Percentiles rank a stretch among this genome's conserved stretches.
phyloP scores from a whole-genome alignment of 164 flowering plant species.

The Vitis amurensis region DNA sequence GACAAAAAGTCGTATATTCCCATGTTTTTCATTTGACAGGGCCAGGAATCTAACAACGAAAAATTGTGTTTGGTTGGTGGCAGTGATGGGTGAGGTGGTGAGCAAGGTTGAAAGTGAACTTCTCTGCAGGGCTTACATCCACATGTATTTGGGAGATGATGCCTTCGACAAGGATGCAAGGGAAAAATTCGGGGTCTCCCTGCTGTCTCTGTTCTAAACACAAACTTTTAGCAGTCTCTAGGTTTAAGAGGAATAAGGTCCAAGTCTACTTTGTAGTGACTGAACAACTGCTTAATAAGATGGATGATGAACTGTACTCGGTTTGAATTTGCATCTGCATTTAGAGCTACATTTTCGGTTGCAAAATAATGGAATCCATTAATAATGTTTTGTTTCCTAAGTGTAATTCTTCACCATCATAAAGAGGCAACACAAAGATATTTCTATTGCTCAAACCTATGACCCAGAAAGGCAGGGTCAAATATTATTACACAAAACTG shows the following conservation, averaged over 20 bases:
- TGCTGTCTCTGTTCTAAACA: constrained; percentile 47
- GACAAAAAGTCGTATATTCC: neutral
- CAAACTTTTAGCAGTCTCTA: neutral
- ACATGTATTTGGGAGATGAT: constrained; percentile 66
- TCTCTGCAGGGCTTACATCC: constrained; percentile 58
- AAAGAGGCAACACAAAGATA: neutral
- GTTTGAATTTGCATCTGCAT: neutral
- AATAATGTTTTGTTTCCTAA: neutral
- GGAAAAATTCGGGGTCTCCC: constrained; percentile 54
- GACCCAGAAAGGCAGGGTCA: neutral
- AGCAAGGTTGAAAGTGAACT: constrained; percentile 66
- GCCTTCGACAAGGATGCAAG: constrained; percentile 59
- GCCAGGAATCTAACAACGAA: neutral
- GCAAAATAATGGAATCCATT: too few species aligned
- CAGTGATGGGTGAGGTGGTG: constrained; percentile 54
- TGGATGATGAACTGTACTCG: neutral
- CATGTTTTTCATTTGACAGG: neutral
- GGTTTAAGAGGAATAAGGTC: constrained; percentile 13
- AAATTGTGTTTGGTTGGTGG: constrained; percentile 10
- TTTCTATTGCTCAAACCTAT: constrained; percentile 2
- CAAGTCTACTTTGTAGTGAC: neutral
- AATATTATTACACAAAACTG: constrained; percentile 1
- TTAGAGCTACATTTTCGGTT: too few species aligned
- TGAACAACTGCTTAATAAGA: constrained; percentile 6
- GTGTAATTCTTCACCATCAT: neutral